Conservation (phyloP, 2,329 filamentous ascomycete species). For the Mycosphaerella sp. region DNA sequence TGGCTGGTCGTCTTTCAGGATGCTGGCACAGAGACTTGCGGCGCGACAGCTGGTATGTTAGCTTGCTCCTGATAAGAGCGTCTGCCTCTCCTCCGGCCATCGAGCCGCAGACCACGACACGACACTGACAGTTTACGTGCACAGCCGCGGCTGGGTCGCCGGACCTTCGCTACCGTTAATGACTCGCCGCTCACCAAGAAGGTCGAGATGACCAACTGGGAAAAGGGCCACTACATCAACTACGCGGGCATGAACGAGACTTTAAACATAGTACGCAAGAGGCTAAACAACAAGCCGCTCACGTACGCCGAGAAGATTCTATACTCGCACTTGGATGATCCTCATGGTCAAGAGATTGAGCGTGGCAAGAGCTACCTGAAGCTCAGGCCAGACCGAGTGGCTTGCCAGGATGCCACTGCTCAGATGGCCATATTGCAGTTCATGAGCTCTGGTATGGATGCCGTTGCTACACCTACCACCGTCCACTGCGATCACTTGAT, state of each 20-base stretch:
- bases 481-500: conserved; percentile 99
- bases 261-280: conserved; percentile 77
- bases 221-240: conserved; percentile 96
- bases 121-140: conserved; percentile 17
- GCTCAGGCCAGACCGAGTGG: conserved; percentile 93
- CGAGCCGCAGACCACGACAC: conserved; percentile 1
- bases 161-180: conserved; percentile 72
- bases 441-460: conserved; percentile 97
- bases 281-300: conserved; percentile 78
- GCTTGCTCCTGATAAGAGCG: conserved; percentile 18
- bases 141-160: conserved; percentile 44
- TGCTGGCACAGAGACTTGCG: conserved; percentile 36
- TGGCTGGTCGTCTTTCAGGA: conserved; percentile 26
- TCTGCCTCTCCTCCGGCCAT: conserved; percentile 10
- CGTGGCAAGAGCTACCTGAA: conserved; percentile 93
- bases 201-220: conserved; percentile 97
- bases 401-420: conserved; percentile 98
- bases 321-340: conserved; percentile 97
- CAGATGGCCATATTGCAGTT: conserved; percentile 99
- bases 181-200: conserved; percentile 86
- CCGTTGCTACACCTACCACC: conserved; percentile 87
- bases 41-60: conserved; percentile 38
- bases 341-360: conserved; percentile 92
- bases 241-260: conserved; percentile 99
- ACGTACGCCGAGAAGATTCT: conserved; percentile 98